Base-by-base conservation (phyloP, 306 rosid genomes). In the Ammopiptanthus mongolicus region DNA sequence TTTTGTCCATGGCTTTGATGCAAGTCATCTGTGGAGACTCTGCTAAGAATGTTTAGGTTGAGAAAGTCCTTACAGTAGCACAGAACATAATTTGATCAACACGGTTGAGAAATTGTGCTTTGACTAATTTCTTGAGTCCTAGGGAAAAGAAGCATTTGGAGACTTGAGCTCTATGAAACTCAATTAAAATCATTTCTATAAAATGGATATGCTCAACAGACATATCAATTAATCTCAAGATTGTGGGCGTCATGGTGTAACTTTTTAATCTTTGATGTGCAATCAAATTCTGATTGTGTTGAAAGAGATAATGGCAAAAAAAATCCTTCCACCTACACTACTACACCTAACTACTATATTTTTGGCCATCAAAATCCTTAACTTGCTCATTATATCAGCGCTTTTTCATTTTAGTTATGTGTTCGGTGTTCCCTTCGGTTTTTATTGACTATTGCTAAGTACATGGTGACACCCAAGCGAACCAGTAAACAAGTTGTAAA, bases 11-110 rank as follows among this genome's bases (percentile, higher is more conserved):
- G 2, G 44, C 44, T 37, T 37, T 37, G 8, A 6, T 31, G 51
- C 46, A 61, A 65, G 14, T 46, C 61, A 31, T 75, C 48, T 48
- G 25, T 79, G 36, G 4, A 29, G 71, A 60, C 42, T 44, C n/a
- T 41, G 64, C 28, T 70, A 46, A 36, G 50, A 72, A 73, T 80
- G 34, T 53, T 67, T 0, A 51, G 60, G 18, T 71, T 80, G 36
- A 65, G 63, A 65, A 55, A 28, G 42, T 70, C n/a, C 44, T 23
- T 28, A n/a, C 46, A 13, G 62, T 15, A 61, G 44, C 47, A 5
- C 46, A 33, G 44, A 51, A 18, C 22, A 19, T 42, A 19, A 53
- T 52, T 41, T 18, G 69, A 53, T 73, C 25, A 34, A 13, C 23
- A 62, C 68, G 46, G 46, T 10, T 68, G 21, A 73, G 48, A 69